Base-by-base conservation (phyloP, 192 early-diverging fungal genomes). In the Coemansia sp. region DNA sequence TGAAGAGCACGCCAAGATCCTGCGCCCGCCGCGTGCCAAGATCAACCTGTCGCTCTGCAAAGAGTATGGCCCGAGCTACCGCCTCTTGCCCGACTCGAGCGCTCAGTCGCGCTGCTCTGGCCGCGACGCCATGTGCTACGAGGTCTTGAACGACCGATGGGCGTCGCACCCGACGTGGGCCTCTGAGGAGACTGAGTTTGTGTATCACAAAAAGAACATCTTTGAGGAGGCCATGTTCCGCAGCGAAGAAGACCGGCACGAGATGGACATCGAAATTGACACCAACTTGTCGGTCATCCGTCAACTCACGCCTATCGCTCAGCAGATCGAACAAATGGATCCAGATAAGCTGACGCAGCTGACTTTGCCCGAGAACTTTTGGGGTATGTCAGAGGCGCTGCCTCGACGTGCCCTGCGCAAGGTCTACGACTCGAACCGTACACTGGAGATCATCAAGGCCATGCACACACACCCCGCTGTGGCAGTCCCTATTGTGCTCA, bases 221-320 rank as follows among this genome's bases (percentile, higher is more conserved):
- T 95, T 86, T 67, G 97, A 98, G 70, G 98, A 99, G 74, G 90
- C 91, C n/a, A 80, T 99, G 76, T 92, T 93, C 86, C 91, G 92
- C 55, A 93, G 90, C 82, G 98, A 99, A 74, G 98, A 99, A 71
- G 96, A 98, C 85, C 87, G 95, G 27, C 94, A 92, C 76, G 98
- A 99, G 70, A 98, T 97, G 86, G 96, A 99, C 71, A 87, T 98
- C 75, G 94, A 96, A 78, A 97, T 99, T 62, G 94, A 98, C 74
- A 91, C 95, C 53, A 98, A 98, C 62, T 69, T 94, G 62, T 88
- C 92, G 32, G 90, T 91, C 3, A 99, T 99, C 77, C 87, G 89
- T 7, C 77, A 98, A 32, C 77, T 99, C 58, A 93, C 96, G 66
- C 94, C 95, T 5, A 94, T 99, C 64, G 91, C 88, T 6, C 89